Percentiles rank a stretch among this genome's conserved stretches.
These are phyloP conservation scores for Yamadazyma kitorensis DNA, from an alignment of 805 yeast genomes.

Conservation along the genomic window DNA sequence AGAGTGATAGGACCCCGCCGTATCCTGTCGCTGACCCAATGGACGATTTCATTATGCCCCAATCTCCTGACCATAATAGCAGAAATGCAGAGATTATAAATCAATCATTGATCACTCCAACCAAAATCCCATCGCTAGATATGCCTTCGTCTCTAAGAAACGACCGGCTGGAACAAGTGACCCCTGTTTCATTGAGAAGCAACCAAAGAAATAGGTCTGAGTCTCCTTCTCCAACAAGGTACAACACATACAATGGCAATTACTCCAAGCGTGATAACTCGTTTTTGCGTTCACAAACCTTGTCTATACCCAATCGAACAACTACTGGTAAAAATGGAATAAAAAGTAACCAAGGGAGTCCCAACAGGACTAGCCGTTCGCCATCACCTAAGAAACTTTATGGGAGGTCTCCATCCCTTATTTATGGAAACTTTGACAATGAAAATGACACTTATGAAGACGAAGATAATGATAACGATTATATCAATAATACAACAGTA, in stretches of 20 bases:
- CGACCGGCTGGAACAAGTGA: no score
- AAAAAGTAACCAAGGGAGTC: no score
- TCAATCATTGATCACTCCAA: constrained; percentile 10
- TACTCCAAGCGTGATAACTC: constrained; percentile 1
- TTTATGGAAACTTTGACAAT: constrained; percentile 3
- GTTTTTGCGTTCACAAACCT: constrained; percentile 1
- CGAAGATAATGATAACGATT: constrained; percentile 7
- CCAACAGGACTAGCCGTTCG: no score
- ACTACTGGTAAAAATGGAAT: constrained; percentile 1
- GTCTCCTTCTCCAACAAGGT: constrained; percentile 8
- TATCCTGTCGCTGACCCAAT: constrained; percentile 11
- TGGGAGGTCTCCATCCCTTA: constrained; percentile 23
- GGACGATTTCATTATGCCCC: neutral
- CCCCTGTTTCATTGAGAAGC: no score
- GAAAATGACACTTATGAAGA: neutral
- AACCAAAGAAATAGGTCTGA: no score
- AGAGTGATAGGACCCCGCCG: constrained; percentile 8
- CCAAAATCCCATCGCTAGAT: constrained; percentile 14
- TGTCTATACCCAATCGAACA: constrained; percentile 1
- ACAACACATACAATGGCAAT: constrained; percentile 7
- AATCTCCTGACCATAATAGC: neutral
- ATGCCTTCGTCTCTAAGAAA: no score
- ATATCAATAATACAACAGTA: constrained; percentile 5
- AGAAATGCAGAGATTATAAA: constrained; percentile 10
- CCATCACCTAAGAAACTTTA: constrained; percentile 28